A percentile compares a stretch with the other conserved stretches of the same genome.
Conservation (phyloP, 148 eudicot species). For the Tetragonia tetragonoides region DNA sequence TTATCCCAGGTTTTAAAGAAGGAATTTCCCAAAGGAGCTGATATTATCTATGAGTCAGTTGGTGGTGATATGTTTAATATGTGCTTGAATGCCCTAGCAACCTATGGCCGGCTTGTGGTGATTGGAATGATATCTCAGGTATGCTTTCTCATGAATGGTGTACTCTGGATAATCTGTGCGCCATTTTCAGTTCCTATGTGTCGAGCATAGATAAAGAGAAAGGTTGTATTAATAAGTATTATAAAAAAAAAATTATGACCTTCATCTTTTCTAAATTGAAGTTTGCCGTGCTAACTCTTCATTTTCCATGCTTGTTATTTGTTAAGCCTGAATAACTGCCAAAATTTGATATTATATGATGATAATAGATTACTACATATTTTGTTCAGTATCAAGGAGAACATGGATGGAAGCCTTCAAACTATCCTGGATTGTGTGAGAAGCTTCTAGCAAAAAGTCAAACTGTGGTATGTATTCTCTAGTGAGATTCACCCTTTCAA, state of each 20-base stretch:
- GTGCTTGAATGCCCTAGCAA: slow-evolving; percentile 84
- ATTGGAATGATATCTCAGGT: slow-evolving; percentile 99
- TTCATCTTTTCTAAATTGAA: background rate
- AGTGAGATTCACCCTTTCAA: background rate
- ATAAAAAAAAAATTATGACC: too few species aligned
- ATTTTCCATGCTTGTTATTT: slow-evolving; percentile 12
- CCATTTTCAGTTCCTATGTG: slow-evolving; percentile 11
- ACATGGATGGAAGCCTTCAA: slow-evolving; percentile 89
- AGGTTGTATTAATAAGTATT: too few species aligned
- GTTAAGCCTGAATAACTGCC: background rate
- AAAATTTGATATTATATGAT: background rate
- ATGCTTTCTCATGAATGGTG: slow-evolving; percentile 9
- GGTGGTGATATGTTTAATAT: slow-evolving; percentile 89
- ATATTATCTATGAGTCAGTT: slow-evolving; percentile 87
- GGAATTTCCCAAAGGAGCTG: slow-evolving; percentile 85
- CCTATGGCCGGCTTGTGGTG: slow-evolving; percentile 77
- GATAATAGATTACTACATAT: background rate
- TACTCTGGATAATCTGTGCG: background rate
- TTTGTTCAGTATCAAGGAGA: slow-evolving; percentile 84
- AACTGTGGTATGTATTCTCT: slow-evolving; percentile 69
- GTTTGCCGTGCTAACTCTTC: background rate
- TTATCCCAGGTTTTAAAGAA: slow-evolving; percentile 68
- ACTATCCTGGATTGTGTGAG: slow-evolving; percentile 90
- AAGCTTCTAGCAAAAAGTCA: slow-evolving; percentile 92
- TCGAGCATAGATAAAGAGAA: background rate